Base-by-base conservation (phyloP, 495 filamentous ascomycete species). In the Trichoderma reesei region DNA sequence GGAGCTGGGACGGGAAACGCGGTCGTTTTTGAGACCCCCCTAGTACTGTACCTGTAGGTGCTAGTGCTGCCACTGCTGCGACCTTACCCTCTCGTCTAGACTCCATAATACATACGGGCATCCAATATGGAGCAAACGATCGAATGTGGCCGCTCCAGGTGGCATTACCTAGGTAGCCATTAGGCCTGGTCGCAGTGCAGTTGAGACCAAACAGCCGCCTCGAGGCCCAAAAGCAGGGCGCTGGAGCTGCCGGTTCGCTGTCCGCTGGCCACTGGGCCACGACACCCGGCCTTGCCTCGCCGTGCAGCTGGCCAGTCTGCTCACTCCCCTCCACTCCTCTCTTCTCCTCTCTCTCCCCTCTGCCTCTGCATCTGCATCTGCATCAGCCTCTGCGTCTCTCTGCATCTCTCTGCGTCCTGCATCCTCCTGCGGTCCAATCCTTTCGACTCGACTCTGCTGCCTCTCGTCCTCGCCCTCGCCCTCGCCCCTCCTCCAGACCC, bases 401-500 rank as follows among this genome's bases (percentile, higher is more conserved):
- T 18, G 8, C 54, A 18, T 37, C 42, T 46, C 42, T 46, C 37
- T n/a, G n/a, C n/a, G n/a, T n/a, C n/a, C n/a, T n/a, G n/a, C n/a
- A n/a, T n/a, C n/a, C n/a, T n/a, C n/a, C n/a, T 51, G 51, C 51
- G 11, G 51, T 68, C 39, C 64, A 59, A 64, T 67, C 65, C 60
- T n/a, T n/a, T n/a, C n/a, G n/a, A n/a, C n/a, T n/a, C n/a, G n/a
- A n/a, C n/a, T n/a, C n/a, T n/a, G n/a, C n/a, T n/a, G n/a, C n/a
- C n/a, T n/a, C 67, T 69, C 65, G 48, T 41, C 36, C 60, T 54
- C 56, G 42, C 42, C 61, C 62, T 64, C 56, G 65, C 63, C 63
- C 36, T 63, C 51, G 18, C 18, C 20, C 33, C 51, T 56, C 51
- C 42, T n/a, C 51, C 51, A 34, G 51, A 56, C 51, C 51, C 51